A percentile compares a stretch with the other conserved stretches of the same genome.
phyloP scores from a whole-genome alignment of 1,139 yeast species.

The Pichia sp. region DNA sequence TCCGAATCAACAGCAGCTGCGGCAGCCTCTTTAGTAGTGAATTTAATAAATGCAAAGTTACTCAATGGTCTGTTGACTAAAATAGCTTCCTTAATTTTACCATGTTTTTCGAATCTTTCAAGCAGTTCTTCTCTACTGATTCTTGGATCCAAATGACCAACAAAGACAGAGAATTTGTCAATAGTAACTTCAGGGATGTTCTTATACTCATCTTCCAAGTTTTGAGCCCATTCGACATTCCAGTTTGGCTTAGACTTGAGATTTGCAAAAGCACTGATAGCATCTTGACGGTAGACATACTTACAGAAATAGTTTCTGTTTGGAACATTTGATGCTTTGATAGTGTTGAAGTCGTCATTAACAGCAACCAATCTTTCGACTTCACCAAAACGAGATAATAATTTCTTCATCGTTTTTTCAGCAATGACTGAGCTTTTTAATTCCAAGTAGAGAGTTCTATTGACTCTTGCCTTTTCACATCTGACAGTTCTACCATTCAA shows the following conservation, averaged over 20 bases:
- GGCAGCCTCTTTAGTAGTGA: constrained; percentile 64
- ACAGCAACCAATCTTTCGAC: constrained; percentile 65
- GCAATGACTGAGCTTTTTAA: constrained; percentile 30
- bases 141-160: constrained; percentile 63
- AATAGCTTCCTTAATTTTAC: constrained; percentile 51
- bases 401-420: constrained; percentile 37
- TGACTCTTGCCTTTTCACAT: constrained; percentile 90
- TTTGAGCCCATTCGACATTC: constrained; percentile 83
- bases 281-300: constrained; percentile 86
- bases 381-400: constrained; percentile 62
- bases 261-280: constrained; percentile 80
- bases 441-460: constrained; percentile 70
- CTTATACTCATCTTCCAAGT: constrained; percentile 48
- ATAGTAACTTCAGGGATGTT: constrained; percentile 41
- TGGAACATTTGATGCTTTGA: constrained; percentile 15
- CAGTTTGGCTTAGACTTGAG: constrained; percentile 52
- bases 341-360: constrained; percentile 34
- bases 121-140: constrained; percentile 55
- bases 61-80: constrained; percentile 51
- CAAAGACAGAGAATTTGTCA: constrained; percentile 71
- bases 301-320: constrained; percentile 71
- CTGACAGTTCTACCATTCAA: constrained; percentile 76
- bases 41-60: constrained; percentile 73
- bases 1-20: constrained; percentile 82
- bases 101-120: constrained; percentile 66